These are phyloP conservation scores for Mycena pura DNA, from an alignment of 768 basidiomycete genomes.

Conservation along the genomic window DNA sequence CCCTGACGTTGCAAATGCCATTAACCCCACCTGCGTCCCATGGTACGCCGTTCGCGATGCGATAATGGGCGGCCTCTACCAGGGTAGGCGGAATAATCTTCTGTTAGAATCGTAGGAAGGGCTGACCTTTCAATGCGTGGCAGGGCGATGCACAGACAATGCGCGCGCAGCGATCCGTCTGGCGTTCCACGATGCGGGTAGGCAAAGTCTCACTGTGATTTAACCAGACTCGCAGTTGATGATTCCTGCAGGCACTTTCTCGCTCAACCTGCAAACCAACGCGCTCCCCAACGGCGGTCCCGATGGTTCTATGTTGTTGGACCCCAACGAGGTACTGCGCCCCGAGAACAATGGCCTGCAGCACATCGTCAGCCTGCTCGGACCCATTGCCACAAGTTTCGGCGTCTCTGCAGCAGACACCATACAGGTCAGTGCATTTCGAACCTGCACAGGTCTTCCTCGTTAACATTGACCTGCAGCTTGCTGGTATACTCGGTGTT, in stretches of 20 bases:
- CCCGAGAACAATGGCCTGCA: constrained; percentile 4
- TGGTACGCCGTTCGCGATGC: too few species aligned
- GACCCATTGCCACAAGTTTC: not conserved
- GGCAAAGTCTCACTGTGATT: not conserved
- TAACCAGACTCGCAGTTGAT: not conserved
- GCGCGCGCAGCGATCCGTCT: not conserved
- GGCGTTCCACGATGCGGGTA: constrained; percentile 7
- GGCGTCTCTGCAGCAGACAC: not conserved
- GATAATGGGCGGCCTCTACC: not conserved
- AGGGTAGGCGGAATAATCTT: not conserved
- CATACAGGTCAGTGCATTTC: not conserved
- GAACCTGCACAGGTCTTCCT: not conserved
- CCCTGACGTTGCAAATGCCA: too few species aligned
- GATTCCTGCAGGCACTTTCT: constrained; percentile 1
- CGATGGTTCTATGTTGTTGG: constrained; percentile 10
- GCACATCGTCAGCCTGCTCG: not conserved
- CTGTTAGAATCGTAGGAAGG: not conserved
- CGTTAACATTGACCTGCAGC: not conserved
- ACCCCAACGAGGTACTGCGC: constrained; percentile 3
- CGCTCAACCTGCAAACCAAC: constrained; percentile 5
- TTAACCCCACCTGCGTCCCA: too few species aligned
- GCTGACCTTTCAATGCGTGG: too few species aligned
- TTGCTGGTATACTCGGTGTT: constrained; percentile 1
- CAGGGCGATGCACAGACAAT: not conserved
- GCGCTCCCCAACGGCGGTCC: constrained; percentile 10